These are phyloP conservation scores for Didymella glomerata DNA, from an alignment of 2,329 filamentous ascomycete species.

Conservation along the genomic window DNA sequence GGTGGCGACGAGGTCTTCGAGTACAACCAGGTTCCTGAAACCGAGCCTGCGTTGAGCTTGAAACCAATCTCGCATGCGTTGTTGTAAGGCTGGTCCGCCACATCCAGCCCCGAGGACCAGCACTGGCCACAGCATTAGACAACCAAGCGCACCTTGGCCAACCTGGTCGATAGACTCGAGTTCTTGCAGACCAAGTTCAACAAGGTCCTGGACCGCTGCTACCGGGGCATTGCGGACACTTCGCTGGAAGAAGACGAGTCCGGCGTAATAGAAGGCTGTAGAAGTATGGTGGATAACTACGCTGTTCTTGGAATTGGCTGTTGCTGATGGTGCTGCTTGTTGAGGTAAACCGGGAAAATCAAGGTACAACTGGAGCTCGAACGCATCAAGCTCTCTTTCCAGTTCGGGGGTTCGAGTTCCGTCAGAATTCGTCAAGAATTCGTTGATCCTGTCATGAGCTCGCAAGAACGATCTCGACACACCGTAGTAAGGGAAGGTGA, in stretches of 20 bases:
- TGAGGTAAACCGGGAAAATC: slow-evolving; percentile 14
- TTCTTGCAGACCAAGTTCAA: slow-evolving; percentile 19
- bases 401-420: neutral
- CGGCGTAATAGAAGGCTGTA: slow-evolving; percentile 23
- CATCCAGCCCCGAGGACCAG: slow-evolving; percentile 24
- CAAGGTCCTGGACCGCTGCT: slow-evolving; percentile 19
- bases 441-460: slow-evolving; percentile 18
- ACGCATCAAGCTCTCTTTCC: slow-evolving; percentile 19
- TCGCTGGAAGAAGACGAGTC: slow-evolving; percentile 23
- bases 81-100: slow-evolving; percentile 1
- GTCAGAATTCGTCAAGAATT: neutral
- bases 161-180: slow-evolving; percentile 20
- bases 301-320: neutral
- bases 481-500: slow-evolving; percentile 22
- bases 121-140: slow-evolving; percentile 26
- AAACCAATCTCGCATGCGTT: slow-evolving; percentile 19
- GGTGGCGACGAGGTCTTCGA: slow-evolving; percentile 18
- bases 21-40: slow-evolving; percentile 18
- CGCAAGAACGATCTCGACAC: slow-evolving; percentile 20
- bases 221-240: slow-evolving; percentile 10
- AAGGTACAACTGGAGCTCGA: slow-evolving; percentile 26
- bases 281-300: slow-evolving; percentile 21
- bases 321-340: neutral
- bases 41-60: slow-evolving; percentile 18
- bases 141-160: slow-evolving; percentile 18